Percentiles rank a stretch among this genome's conserved stretches.
These are phyloP conservation scores for Leishmania gerbilli DNA, from an alignment of 208 protist genomes.

Conservation along the genomic window DNA sequence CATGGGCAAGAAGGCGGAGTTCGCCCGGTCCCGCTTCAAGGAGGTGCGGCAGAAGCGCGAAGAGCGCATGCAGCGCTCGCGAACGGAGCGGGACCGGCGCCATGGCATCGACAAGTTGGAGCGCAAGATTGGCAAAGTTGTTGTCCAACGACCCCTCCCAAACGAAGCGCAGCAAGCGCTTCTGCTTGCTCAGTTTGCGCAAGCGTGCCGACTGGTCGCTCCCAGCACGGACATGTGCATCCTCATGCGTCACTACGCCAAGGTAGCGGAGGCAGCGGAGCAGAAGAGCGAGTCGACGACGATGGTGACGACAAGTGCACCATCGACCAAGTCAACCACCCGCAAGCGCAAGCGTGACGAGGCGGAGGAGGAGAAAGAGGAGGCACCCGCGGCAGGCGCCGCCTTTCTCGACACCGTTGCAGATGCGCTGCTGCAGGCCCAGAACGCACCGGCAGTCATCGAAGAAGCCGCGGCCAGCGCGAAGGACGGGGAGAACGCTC, in stretches of 20 bases:
- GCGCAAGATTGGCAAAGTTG: conserved; percentile 59
- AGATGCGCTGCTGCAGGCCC: conserved; percentile 53
- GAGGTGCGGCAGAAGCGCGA: conserved; percentile 56
- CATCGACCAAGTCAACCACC: conserved; percentile 14
- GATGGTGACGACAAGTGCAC: background rate
- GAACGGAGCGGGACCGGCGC: conserved; percentile 59
- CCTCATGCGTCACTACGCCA: conserved; percentile 61
- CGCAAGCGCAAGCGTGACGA: conserved; percentile 47
- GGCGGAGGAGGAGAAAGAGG: background rate
- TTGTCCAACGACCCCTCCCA: conserved; percentile 39
- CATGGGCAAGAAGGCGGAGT: conserved; percentile 78
- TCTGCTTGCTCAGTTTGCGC: conserved; percentile 68
- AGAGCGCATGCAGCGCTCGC: conserved; percentile 57
- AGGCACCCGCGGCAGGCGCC: conserved; percentile 9
- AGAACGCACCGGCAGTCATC: conserved; percentile 43
- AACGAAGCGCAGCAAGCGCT: conserved; percentile 49
- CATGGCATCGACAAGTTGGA: conserved; percentile 53
- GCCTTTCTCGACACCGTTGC: conserved; percentile 44
- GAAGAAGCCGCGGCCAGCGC: conserved; percentile 29
- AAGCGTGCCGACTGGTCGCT: conserved; percentile 73
- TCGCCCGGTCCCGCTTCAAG: conserved; percentile 59
- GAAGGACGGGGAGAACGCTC: conserved; percentile 10
- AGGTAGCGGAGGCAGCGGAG: conserved; percentile 3
- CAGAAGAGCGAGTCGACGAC: background rate
- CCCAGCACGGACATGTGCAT: conserved; percentile 68